Evolutionary conservation across 805 yeast species (phyloP), one percentile per base, ranked within the genome.

Genomic region (Pichia cephalocereana): DNA sequence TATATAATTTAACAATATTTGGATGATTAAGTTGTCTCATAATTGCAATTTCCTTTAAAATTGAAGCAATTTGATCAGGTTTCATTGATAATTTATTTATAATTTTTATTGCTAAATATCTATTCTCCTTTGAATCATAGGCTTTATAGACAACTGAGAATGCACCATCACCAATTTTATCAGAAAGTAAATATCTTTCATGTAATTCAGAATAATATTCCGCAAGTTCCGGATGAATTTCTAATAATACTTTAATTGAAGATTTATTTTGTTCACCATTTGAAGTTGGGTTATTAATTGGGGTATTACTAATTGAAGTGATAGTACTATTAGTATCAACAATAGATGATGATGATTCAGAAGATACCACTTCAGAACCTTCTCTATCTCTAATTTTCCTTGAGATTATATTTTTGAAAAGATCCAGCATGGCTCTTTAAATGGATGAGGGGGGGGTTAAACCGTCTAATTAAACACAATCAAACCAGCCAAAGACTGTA

Each of bases 131-230:
- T 4, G 66, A 54, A 56, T 82, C 82, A 15, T 69, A 60, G 0
- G 95, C 95, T 60, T 76, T 80, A 68, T 80, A 86, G 6, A 91
- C 98, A 12, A 77, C 74, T 3, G 96, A 86, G 62, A 91, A 90
- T 0, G 97, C 97, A 9, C 98, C 98, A 60, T 84, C 90, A 0
- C 93, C 91, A 17, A 84, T 67, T 50, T 64, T 62, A 23, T 59
- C 62, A 10, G 54, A 41, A 12, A 67, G 32, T 7, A 50, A 40
- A 52, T 65, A 67, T 18, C 68, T 48, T 3, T 47, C 26, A 6
- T 62, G 55, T 15, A 66, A 47, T 36, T 66, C 70, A 0, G 45
- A 18, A 50, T 65, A 65, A 41, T 55, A 63, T 2, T 43, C 53
- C 7, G 54, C 41, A 15, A 52, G 54, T 32, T 55, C 52, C 2